Conservation (phyloP, 1,284 basidiomycete genomes). For the Vanrija sp. region DNA sequence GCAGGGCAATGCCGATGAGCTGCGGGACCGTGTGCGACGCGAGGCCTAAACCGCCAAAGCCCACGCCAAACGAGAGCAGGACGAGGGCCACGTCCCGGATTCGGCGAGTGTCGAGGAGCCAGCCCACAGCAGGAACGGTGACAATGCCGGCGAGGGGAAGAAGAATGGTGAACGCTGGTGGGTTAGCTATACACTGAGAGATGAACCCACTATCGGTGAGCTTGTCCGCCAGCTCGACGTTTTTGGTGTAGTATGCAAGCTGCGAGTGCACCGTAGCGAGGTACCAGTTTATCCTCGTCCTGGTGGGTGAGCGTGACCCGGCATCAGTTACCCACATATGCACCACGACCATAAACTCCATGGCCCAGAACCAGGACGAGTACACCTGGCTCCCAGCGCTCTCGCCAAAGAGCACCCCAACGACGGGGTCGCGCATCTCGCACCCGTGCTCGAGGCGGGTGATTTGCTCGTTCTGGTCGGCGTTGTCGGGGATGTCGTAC, state of each 20-base stretch:
- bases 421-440: constrained; percentile 32
- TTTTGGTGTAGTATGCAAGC: constrained; percentile 40
- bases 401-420: constrained; percentile 42
- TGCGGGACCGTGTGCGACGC: constrained; percentile 28
- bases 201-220: constrained; percentile 36
- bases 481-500: constrained; percentile 24
- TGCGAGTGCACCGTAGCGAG: constrained; percentile 46
- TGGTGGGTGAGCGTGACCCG: constrained; percentile 4
- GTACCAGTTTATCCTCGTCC: constrained; percentile 50
- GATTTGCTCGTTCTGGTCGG: constrained; percentile 24
- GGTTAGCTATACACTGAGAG: too few species aligned
- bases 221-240: constrained; percentile 29
- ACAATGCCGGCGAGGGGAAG: constrained; percentile 47
- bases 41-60: constrained; percentile 41
- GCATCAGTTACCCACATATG: constrained; percentile 24
- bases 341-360: constrained; percentile 23
- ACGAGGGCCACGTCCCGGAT: constrained; percentile 36
- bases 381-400: constrained; percentile 33
- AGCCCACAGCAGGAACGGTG: constrained; percentile 18
- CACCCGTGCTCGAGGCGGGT: constrained; percentile 12
- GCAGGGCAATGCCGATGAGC: constrained; percentile 38
- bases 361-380: constrained; percentile 42
- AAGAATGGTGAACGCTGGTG: constrained; percentile 44
- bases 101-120: constrained; percentile 40
- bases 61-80: constrained; percentile 36